Evolutionary conservation across 169 alveolate genomes (phyloP).

Genomic region (Eimeria acervulina): DNA sequence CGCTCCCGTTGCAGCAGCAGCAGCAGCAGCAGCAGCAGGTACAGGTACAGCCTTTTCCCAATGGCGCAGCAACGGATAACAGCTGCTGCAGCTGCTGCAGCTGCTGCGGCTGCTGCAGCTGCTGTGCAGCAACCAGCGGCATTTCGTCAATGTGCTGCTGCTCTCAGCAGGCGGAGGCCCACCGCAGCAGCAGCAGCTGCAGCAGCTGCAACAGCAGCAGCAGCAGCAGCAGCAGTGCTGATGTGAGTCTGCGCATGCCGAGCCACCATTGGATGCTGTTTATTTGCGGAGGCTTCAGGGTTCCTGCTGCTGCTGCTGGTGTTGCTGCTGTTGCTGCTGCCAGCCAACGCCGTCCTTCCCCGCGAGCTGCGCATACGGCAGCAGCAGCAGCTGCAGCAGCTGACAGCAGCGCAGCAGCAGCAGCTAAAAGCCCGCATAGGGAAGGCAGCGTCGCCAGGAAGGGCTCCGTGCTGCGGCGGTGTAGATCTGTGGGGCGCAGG

Average conservation of each 20-base stretch:
- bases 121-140: not conserved
- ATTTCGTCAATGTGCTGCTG: not conserved
- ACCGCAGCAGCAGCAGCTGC: slow-evolving; percentile 47
- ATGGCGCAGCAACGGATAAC: not conserved
- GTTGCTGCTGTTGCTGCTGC: not conserved
- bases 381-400: not conserved
- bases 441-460: slow-evolving; percentile 5
- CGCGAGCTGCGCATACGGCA: not conserved
- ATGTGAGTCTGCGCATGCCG: not conserved
- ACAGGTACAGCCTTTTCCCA: not conserved
- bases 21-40: not conserved
- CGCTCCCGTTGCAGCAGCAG: not conserved
- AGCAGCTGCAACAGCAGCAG: slow-evolving; percentile 56
- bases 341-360: not conserved
- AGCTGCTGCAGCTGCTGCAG: slow-evolving; percentile 5
- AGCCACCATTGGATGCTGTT: slow-evolving; percentile 6
- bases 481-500: not conserved
- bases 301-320: slow-evolving; percentile 4
- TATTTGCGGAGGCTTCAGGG: slow-evolving; percentile 31
- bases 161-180: not conserved
- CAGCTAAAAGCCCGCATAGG: not conserved
- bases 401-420: too few species aligned
- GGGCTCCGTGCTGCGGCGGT: slow-evolving; percentile 43
- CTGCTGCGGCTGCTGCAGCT: too few species aligned
- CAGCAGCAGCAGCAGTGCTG: slow-evolving; percentile 37